A percentile compares a stretch with the other conserved stretches of the same genome.
These are phyloP conservation scores for Starmerella ratchasimensis DNA, from an alignment of 805 yeast genomes.

Conservation along the genomic window DNA sequence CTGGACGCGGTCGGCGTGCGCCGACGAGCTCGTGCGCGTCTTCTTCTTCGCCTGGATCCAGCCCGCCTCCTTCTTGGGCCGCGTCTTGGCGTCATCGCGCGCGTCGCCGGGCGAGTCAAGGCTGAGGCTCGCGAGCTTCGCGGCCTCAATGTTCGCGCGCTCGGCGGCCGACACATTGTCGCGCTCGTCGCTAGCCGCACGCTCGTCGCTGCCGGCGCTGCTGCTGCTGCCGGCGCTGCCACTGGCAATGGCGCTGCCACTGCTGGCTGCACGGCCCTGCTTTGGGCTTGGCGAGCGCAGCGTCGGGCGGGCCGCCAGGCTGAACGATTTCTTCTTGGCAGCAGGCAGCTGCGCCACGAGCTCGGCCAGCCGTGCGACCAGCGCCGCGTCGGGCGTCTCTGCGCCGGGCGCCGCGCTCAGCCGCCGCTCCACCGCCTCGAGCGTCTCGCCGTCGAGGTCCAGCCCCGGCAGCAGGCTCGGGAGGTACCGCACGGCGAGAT, in stretches of 20 bases:
- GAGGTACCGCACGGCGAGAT: slow-evolving; percentile 2
- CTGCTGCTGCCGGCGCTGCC: background rate
- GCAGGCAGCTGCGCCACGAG: background rate
- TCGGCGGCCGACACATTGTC: background rate
- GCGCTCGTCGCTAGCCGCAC: background rate
- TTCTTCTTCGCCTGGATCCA: slow-evolving; percentile 10
- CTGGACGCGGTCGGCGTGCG: background rate
- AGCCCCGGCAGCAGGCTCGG: slow-evolving; percentile 2
- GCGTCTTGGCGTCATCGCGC: background rate
- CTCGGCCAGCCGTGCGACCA: slow-evolving; percentile 1
- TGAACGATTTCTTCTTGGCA: no score
- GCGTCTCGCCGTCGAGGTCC: slow-evolving; percentile 1
- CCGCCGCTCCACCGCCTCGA: slow-evolving; percentile 5
- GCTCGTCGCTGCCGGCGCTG: background rate
- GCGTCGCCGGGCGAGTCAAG: no score
- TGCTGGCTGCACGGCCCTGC: no score
- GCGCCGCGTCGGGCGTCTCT: background rate
- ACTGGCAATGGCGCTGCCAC: background rate
- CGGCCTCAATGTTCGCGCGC: background rate
- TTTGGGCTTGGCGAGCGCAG: no score
- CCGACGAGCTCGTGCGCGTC: background rate
- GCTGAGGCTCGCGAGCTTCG: no score
- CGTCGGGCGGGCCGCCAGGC: no score
- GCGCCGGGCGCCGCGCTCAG: slow-evolving; percentile 2
- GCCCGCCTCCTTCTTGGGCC: background rate